phyloP scores from a whole-genome alignment of 192 early-diverging fungal genomes.

The Coemansia biformis region DNA sequence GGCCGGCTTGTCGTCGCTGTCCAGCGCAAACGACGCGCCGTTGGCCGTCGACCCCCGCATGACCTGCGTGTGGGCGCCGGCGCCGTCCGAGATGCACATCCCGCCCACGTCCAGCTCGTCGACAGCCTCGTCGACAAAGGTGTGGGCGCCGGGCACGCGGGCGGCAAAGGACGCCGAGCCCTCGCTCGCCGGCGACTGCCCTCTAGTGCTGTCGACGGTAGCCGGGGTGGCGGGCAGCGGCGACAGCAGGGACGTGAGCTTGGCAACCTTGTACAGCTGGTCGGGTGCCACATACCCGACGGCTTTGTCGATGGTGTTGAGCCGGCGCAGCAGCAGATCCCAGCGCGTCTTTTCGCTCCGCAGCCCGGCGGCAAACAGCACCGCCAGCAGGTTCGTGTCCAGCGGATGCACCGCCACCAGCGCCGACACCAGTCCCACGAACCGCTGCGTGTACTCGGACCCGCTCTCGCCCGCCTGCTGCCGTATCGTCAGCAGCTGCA shows the following conservation, averaged over 20 bases:
- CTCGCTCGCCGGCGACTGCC: conserved; percentile 36
- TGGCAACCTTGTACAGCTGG: conserved; percentile 37
- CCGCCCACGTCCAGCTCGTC: conserved; percentile 10
- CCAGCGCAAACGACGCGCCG: conserved; percentile 43
- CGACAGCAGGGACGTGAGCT: conserved; percentile 34
- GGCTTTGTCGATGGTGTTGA: conserved; percentile 32
- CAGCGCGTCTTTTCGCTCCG: conserved; percentile 31
- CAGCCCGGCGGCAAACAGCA: conserved; percentile 33
- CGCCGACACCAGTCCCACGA: conserved; percentile 20
- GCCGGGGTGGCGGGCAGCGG: conserved; percentile 17
- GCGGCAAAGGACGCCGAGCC: conserved; percentile 22
- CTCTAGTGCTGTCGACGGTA: conserved; percentile 11
- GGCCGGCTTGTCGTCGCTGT: conserved; percentile 17
- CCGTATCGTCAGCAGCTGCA: conserved; percentile 27
- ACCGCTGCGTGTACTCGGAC: conserved; percentile 41
- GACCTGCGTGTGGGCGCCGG: neutral
- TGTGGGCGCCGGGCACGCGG: neutral
- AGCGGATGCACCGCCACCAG: conserved; percentile 28
- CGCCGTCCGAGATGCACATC: neutral
- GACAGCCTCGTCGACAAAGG: conserved; percentile 14
- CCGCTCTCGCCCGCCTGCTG: conserved; percentile 42
- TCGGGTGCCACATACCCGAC: conserved; percentile 46
- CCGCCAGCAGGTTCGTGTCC: conserved; percentile 28
- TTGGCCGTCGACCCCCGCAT: conserved; percentile 33
- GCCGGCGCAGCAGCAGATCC: conserved; percentile 40